Evolutionary conservation across 805 yeast species (phyloP).

Genomic region (Yamadazyma philogaea): DNA sequence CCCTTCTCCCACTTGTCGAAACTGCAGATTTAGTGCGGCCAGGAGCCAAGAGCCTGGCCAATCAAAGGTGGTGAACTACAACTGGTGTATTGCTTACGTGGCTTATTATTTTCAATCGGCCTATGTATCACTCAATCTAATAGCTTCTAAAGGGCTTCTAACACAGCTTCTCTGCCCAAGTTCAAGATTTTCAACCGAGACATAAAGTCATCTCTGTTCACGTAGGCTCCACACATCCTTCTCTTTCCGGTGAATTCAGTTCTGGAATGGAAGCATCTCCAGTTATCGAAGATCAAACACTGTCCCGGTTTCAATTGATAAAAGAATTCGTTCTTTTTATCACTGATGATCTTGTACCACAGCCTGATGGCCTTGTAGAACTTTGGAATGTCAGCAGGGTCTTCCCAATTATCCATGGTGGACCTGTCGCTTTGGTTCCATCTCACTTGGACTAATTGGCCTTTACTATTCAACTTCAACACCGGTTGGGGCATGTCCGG

Average conservation of each 20-base stretch:
- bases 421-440: conserved; percentile 75
- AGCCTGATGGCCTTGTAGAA: conserved; percentile 56
- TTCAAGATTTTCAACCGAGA: conserved; percentile 42
- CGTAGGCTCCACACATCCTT: conserved; percentile 71
- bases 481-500: conserved; percentile 57
- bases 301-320: conserved; percentile 62
- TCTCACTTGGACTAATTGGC: conserved; percentile 57
- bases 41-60: too few relatives aligned
- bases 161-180: conserved; percentile 47
- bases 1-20: too few relatives aligned
- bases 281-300: conserved; percentile 65
- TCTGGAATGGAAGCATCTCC: conserved; percentile 70
- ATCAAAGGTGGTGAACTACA: too few relatives aligned
- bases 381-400: conserved; percentile 47
- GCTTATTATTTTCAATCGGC: too few relatives aligned
- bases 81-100: too few relatives aligned
- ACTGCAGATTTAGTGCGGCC: too few relatives aligned
- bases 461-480: conserved; percentile 50
- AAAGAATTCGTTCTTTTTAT: conserved; percentile 48
- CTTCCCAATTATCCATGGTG: conserved; percentile 48
- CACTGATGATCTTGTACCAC: conserved; percentile 54
- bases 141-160: conserved; percentile 29
- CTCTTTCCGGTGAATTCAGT: conserved; percentile 64
- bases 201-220: conserved; percentile 64
- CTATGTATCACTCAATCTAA: too few relatives aligned